Conservation (phyloP, 1,139 yeast genomes). For the Wickerhamomyces sp. region DNA sequence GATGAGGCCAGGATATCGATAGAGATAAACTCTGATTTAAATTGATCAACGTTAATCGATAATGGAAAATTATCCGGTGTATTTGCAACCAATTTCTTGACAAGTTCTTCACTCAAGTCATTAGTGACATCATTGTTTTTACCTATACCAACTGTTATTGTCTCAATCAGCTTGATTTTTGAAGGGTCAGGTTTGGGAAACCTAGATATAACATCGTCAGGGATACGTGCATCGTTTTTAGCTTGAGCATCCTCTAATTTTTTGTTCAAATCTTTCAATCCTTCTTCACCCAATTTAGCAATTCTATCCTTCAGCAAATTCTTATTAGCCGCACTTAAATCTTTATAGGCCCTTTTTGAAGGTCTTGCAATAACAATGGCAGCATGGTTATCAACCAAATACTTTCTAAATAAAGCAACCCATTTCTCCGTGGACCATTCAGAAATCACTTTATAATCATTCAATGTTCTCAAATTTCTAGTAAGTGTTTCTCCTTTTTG, state of each 20-base stretch:
- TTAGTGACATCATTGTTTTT: constrained; percentile 29
- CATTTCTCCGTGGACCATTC: constrained; percentile 68
- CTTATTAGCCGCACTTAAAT: constrained; percentile 48
- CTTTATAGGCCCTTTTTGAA: constrained; percentile 55
- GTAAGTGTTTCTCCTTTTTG: constrained; percentile 54
- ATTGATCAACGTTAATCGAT: constrained; percentile 74
- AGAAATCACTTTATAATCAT: constrained; percentile 55
- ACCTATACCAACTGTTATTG: constrained; percentile 48
- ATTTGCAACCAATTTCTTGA: constrained; percentile 28
- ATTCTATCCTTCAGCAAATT: constrained; percentile 46
- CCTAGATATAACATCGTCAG: constrained; percentile 53
- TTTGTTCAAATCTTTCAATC: constrained; percentile 48
- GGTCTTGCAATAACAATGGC: constrained; percentile 76
- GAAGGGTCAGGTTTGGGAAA: constrained; percentile 76
- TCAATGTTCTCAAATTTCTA: constrained; percentile 48
- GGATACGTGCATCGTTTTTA: constrained; percentile 71
- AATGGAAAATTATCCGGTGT: constrained; percentile 55
- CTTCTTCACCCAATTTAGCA: constrained; percentile 52
- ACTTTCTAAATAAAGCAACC: constrained; percentile 49
- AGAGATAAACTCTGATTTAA: constrained; percentile 76
- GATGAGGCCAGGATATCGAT: constrained; percentile 65
- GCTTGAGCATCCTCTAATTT: constrained; percentile 58
- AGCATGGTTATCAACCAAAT: constrained; percentile 63
- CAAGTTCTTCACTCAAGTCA: constrained; percentile 23
- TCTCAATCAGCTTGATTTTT: constrained; percentile 65